Percentiles rank a stretch among this genome's conserved stretches.
phyloP scores from a whole-genome alignment of 208 protist genomes.

The Angomonas deanei region DNA sequence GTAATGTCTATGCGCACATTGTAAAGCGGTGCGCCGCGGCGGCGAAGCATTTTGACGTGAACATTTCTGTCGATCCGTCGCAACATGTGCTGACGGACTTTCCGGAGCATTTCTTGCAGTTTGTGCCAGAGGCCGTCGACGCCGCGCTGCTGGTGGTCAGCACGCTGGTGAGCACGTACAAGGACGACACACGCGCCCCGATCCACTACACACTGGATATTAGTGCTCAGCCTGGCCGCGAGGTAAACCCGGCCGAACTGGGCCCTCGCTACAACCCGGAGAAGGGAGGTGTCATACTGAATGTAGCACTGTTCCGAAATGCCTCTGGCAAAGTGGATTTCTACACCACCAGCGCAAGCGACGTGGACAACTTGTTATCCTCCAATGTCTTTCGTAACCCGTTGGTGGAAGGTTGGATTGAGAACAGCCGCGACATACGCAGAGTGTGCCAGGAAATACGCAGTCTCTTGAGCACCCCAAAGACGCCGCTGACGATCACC shows the following conservation, averaged over 20 bases:
- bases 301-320: slow-evolving; percentile 46
- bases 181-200: slow-evolving; percentile 34
- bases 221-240: slow-evolving; percentile 23
- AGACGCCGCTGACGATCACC: slow-evolving; percentile 27
- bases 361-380: slow-evolving; percentile 62
- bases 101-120: slow-evolving; percentile 64
- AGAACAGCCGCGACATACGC: slow-evolving; percentile 38
- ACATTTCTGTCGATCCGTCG: slow-evolving; percentile 47
- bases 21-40: slow-evolving; percentile 37
- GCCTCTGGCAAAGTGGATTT: slow-evolving; percentile 48
- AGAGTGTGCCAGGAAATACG: slow-evolving; percentile 39
- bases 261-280: slow-evolving; percentile 66
- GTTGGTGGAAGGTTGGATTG: slow-evolving; percentile 80
- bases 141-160: slow-evolving; percentile 50
- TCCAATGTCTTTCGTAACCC: slow-evolving; percentile 81
- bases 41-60: slow-evolving; percentile 44
- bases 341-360: slow-evolving; percentile 36
- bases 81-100: slow-evolving; percentile 41
- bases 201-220: slow-evolving; percentile 40
- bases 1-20: slow-evolving; percentile 41
- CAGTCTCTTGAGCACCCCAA: slow-evolving; percentile 25
- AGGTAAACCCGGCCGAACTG: slow-evolving; percentile 8
- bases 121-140: slow-evolving; percentile 77
- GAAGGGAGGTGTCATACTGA: slow-evolving; percentile 43
- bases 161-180: slow-evolving; percentile 36